Evolutionary conservation across 768 basidiomycete genomes (phyloP), one percentile per base, ranked within the genome.

Genomic region (Psilocybe azurescens): DNA sequence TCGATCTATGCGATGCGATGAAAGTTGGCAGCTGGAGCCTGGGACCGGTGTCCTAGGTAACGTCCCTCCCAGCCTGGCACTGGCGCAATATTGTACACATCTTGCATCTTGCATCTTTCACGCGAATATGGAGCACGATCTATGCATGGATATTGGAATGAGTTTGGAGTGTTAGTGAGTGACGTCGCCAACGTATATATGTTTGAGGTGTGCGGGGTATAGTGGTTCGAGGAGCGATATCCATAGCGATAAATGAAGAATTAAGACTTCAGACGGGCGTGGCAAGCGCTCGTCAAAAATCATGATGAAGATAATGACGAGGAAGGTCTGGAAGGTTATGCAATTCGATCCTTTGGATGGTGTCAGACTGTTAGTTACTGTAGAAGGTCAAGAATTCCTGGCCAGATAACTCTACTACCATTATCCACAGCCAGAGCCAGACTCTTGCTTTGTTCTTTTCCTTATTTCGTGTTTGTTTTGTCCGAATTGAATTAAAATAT

Each of bases 401-500:
- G n/a, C n/a, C n/a, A n/a, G n/a, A n/a, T n/a, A n/a, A n/a, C n/a
- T n/a, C n/a, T n/a, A n/a, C n/a, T n/a, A n/a, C n/a, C n/a, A n/a
- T n/a, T n/a, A n/a, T n/a, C n/a, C n/a, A n/a, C n/a, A n/a, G n/a
- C n/a, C n/a, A n/a, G n/a, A n/a, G n/a, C n/a, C n/a, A n/a, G n/a
- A n/a, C n/a, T n/a, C n/a, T n/a, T n/a, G n/a, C n/a, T n/a, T n/a
- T n/a, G n/a, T n/a, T n/a, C n/a, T n/a, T n/a, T n/a, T n/a, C n/a
- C n/a, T n/a, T n/a, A n/a, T n/a, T n/a, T n/a, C n/a, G n/a, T n/a
- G n/a, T n/a, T n/a, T n/a, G n/a, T n/a, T n/a, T n/a, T n/a, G 46
- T 33, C 6, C 11, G 20, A 18, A 39, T 48, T 8, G 20, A 51
- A 60, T 58, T 66, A 60, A n/a, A n/a, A n/a, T n/a, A n/a, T n/a